phyloP scores from a whole-genome alignment of 2,329 filamentous ascomycete species.

The Rhexocercosporidium sp. region DNA sequence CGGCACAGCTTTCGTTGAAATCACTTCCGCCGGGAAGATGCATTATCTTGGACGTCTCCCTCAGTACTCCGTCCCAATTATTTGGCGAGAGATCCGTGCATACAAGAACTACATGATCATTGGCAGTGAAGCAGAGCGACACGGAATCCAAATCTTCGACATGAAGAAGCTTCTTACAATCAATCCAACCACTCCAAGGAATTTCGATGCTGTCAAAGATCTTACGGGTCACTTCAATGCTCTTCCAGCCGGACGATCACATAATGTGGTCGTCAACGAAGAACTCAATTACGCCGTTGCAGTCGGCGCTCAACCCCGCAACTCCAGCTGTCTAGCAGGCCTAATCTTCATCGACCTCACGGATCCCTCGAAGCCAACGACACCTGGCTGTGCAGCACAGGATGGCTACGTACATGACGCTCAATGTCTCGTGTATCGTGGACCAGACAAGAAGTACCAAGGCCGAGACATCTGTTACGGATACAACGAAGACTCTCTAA shows the following conservation, averaged over 20 bases:
- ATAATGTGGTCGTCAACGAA: slow-evolving; percentile 16
- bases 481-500: slow-evolving; percentile 45
- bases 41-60: slow-evolving; percentile 48
- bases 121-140: slow-evolving; percentile 48
- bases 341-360: slow-evolving; percentile 56
- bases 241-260: slow-evolving; percentile 1
- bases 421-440: slow-evolving; percentile 45
- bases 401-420: slow-evolving; percentile 52
- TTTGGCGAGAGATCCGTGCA: slow-evolving; percentile 46
- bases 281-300: slow-evolving; percentile 40
- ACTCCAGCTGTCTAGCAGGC: slow-evolving; percentile 50
- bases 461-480: slow-evolving; percentile 21
- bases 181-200: slow-evolving; percentile 46
- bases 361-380: slow-evolving; percentile 51
- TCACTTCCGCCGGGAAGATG: slow-evolving; percentile 50
- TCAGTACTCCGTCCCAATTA: slow-evolving; percentile 24
- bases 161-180: slow-evolving; percentile 57
- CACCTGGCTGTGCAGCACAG: slow-evolving; percentile 51
- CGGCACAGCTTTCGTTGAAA: slow-evolving; percentile 56
- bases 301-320: background rate
- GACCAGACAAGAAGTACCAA: slow-evolving; percentile 28
- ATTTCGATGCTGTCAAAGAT: slow-evolving; percentile 42
- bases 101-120: slow-evolving; percentile 46
- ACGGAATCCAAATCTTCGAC: slow-evolving; percentile 61
- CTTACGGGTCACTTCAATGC: slow-evolving; percentile 13